Percentiles rank a stretch among this genome's conserved stretches.
phyloP scores from a whole-genome alignment of 768 basidiomycete genomes.

The Mycena galericulata region DNA sequence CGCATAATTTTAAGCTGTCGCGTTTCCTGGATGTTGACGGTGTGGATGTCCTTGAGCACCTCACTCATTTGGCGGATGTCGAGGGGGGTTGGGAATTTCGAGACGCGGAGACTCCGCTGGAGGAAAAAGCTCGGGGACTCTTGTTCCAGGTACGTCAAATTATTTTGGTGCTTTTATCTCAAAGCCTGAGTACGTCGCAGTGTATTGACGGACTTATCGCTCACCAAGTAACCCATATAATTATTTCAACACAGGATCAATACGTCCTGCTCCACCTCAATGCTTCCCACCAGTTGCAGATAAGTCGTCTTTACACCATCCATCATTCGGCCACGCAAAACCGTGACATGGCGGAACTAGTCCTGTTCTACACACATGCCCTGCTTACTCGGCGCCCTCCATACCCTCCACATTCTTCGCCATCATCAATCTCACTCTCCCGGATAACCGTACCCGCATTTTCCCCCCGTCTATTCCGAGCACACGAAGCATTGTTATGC shows the following conservation, averaged over 20 bases:
- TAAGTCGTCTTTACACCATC: background rate
- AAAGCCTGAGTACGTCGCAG: background rate
- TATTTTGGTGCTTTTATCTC: background rate
- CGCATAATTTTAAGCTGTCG: conserved; percentile 5
- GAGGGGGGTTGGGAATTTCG: background rate
- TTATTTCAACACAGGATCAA: background rate
- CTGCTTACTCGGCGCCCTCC: background rate
- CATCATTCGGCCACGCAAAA: background rate
- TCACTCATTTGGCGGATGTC: background rate
- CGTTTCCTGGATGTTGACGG: background rate
- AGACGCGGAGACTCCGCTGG: background rate
- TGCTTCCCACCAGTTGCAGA: background rate
- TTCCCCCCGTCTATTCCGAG: too few relatives aligned
- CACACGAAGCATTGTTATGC: too few relatives aligned
- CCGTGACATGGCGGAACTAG: conserved; percentile 6
- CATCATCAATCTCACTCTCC: too few relatives aligned
- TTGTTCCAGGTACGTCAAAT: background rate
- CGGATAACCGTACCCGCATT: too few relatives aligned
- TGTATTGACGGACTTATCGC: background rate
- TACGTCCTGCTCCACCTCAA: background rate
- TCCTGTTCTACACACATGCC: conserved; percentile 1
- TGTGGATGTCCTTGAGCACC: background rate
- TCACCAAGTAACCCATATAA: background rate
- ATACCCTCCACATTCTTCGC: background rate
- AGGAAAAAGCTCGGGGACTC: background rate